Evolutionary conservation across 2,329 filamentous ascomycete species (phyloP).

Genomic region (Xylaria sp.): DNA sequence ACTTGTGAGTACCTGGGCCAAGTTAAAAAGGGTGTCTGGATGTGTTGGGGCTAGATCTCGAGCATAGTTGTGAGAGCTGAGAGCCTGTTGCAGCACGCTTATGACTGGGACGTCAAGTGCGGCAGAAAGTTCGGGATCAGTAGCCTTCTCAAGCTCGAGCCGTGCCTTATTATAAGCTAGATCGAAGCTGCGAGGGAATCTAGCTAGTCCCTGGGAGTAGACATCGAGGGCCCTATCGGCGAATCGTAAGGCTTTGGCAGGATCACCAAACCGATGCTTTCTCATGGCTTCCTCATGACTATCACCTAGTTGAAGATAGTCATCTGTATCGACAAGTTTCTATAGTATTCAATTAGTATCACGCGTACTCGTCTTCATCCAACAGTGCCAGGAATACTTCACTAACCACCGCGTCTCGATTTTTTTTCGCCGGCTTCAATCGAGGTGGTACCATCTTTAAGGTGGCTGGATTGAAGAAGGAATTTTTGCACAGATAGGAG

Average conservation of each 20-base stretch:
- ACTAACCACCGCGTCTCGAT: constrained; percentile 8
- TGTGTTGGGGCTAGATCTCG: constrained; percentile 69
- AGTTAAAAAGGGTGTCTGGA: constrained; percentile 77
- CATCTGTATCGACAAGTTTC: constrained; percentile 71
- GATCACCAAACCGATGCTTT: constrained; percentile 79
- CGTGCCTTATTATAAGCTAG: constrained; percentile 81
- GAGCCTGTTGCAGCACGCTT: constrained; percentile 67
- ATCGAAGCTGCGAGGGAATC: constrained; percentile 72
- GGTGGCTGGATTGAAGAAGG: neutral
- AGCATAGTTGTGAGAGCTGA: constrained; percentile 73
- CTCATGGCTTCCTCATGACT: constrained; percentile 77
- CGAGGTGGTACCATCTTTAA: constrained; percentile 31
- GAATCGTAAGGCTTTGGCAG: constrained; percentile 67
- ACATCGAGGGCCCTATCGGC: constrained; percentile 73
- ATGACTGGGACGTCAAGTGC: constrained; percentile 65
- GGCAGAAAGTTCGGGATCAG: constrained; percentile 70
- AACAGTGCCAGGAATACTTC: neutral
- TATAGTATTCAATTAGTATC: constrained; percentile 45
- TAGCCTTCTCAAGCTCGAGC: constrained; percentile 75
- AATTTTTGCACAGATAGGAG: neutral
- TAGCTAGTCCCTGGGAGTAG: constrained; percentile 72
- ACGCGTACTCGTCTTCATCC: neutral
- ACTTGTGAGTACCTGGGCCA: constrained; percentile 74
- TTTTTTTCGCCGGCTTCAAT: constrained; percentile 31
- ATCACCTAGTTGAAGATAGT: constrained; percentile 76